Evolutionary conservation across 768 basidiomycete species (phyloP).

Genomic region (Tulasnella sp.): DNA sequence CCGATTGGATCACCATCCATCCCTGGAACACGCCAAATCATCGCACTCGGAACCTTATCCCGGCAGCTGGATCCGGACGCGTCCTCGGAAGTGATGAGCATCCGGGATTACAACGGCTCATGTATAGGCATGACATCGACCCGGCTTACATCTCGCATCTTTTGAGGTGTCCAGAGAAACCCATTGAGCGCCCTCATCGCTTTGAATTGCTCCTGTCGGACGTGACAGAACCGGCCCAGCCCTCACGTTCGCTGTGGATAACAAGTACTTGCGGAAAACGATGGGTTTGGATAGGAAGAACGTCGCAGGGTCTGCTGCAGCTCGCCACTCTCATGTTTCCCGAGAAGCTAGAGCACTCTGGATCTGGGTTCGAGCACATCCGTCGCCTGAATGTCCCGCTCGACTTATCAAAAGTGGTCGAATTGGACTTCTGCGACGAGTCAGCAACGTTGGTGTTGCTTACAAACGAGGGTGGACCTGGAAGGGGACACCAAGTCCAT

Average conservation of each 20-base stretch:
- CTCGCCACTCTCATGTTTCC: not conserved
- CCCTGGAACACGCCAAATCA: not conserved
- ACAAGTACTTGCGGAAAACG: not conserved
- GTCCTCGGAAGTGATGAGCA: not conserved
- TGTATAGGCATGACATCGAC: not conserved
- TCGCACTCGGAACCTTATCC: not conserved
- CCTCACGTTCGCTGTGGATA: not conserved
- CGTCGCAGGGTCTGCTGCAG: not conserved
- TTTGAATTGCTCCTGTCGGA: not conserved
- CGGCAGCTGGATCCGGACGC: not conserved
- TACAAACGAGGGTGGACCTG: not conserved
- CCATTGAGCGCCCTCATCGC: not conserved
- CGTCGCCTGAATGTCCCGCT: not conserved
- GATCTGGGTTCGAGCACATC: not conserved
- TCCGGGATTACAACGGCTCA: not conserved
- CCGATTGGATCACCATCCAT: not conserved
- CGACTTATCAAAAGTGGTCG: not conserved
- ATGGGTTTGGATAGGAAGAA: not conserved
- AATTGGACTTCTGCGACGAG: not conserved
- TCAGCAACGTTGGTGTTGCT: not conserved
- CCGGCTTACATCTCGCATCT: not conserved
- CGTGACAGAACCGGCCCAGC: not conserved
- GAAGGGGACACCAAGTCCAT: not conserved
- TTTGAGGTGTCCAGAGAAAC: not conserved
- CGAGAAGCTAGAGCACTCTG: not conserved